Conservation (phyloP, 257 asterid genomes). For the Scutellaria galericulata region DNA sequence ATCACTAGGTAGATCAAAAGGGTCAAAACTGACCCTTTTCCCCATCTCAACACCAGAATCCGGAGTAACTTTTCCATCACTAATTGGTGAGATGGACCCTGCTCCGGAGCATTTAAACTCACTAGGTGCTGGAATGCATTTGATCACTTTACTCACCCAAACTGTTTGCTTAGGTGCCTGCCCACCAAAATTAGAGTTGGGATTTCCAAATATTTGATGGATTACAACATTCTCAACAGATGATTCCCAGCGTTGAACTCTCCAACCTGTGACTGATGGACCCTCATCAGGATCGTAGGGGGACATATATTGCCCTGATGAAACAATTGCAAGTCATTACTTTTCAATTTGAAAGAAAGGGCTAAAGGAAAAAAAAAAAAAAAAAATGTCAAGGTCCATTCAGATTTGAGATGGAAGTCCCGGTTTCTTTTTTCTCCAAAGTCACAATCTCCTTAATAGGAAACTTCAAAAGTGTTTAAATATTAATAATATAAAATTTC, state of each 20-base stretch:
- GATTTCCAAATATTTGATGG: conserved; percentile 95
- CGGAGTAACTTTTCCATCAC: conserved; percentile 58
- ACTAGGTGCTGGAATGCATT: conserved; percentile 81
- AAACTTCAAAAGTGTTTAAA: background rate
- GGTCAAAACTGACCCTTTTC: conserved; percentile 84
- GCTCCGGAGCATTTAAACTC: conserved; percentile 67
- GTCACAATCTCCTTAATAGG: background rate
- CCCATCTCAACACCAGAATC: conserved; percentile 62
- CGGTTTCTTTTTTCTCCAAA: background rate
- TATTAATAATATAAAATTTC: background rate
- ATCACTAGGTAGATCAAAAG: conserved; percentile 97
- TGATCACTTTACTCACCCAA: conserved; percentile 93
- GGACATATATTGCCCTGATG: conserved; percentile 98
- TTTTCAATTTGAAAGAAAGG: conserved; percentile 13
- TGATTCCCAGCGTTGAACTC: conserved; percentile 99
- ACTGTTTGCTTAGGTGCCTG: conserved; percentile 98
- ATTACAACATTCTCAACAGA: conserved; percentile 95
- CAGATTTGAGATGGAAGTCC: background rate
- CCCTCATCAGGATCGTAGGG: conserved; percentile 99
- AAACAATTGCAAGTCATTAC: conserved; percentile 34
- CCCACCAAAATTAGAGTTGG: conserved; percentile 79
- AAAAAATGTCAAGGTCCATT: conserved; percentile 2
- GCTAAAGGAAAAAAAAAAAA: background rate
- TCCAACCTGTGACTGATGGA: conserved; percentile 97
- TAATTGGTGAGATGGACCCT: conserved; percentile 43